Percentiles rank a stretch among this genome's conserved stretches.
phyloP scores from a whole-genome alignment of 768 basidiomycete genomes.

The Chiua virens region DNA sequence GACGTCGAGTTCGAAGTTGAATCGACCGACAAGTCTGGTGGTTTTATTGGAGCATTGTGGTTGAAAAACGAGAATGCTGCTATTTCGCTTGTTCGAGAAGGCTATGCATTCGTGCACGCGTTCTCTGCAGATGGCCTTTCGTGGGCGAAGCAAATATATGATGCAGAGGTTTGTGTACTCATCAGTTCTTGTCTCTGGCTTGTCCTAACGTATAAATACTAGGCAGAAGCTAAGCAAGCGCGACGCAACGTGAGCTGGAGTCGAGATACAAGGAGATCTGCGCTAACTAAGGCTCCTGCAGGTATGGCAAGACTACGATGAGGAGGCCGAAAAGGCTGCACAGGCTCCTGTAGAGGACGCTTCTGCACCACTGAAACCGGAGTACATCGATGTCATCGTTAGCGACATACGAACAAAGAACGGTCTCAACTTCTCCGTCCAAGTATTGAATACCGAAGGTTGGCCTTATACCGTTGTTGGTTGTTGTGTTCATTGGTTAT shows the following conservation, averaged over 20 bases:
- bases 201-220: conserved; percentile 6
- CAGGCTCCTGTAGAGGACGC: conserved; percentile 48
- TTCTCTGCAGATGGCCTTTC: conserved; percentile 83
- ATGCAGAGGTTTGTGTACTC: conserved; percentile 72
- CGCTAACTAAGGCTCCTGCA: conserved; percentile 28
- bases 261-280: background rate
- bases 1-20: conserved; percentile 95
- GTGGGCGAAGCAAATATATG: conserved; percentile 77
- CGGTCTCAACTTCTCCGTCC: conserved; percentile 87
- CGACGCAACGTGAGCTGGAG: conserved; percentile 67
- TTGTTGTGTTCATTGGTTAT: background rate
- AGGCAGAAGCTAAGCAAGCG: conserved; percentile 81
- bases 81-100: conserved; percentile 79
- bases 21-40: conserved; percentile 88
- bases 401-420: conserved; percentile 78
- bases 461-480: conserved; percentile 9
- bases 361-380: conserved; percentile 62
- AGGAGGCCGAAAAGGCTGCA: conserved; percentile 58
- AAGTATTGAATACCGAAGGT: conserved; percentile 92
- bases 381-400: conserved; percentile 91
- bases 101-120: conserved; percentile 82
- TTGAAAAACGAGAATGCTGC: conserved; percentile 86
- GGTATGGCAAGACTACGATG: conserved; percentile 89
- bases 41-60: conserved; percentile 90
- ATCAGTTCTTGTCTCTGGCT: conserved; percentile 1